Conservation (phyloP, 2,329 filamentous ascomycete species). For the Parastagonospora nodorum region DNA sequence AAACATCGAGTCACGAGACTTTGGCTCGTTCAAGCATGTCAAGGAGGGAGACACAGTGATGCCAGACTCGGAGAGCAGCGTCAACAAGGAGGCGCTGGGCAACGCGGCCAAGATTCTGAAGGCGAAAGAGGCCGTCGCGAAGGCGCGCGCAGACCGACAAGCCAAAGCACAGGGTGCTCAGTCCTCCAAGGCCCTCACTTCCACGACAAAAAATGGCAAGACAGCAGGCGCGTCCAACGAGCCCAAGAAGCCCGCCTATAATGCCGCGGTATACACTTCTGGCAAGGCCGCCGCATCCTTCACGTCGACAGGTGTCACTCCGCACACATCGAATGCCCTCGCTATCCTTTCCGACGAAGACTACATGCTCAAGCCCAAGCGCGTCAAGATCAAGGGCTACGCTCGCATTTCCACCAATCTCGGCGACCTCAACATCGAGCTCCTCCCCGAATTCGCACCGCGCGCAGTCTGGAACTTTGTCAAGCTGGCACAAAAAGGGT, state of each 20-base stretch:
- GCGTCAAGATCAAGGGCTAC: slow-evolving; percentile 89
- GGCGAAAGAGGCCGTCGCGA: slow-evolving; percentile 92
- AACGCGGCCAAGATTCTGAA: slow-evolving; percentile 81
- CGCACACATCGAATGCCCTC: slow-evolving; percentile 84
- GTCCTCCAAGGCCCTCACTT: slow-evolving; percentile 22
- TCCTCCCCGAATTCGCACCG: slow-evolving; percentile 89
- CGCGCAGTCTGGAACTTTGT: slow-evolving; percentile 98
- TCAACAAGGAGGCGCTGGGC: slow-evolving; percentile 82
- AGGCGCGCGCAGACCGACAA: slow-evolving; percentile 74
- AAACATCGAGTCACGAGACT: slow-evolving; percentile 79
- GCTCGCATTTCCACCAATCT: slow-evolving; percentile 85
- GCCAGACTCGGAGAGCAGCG: slow-evolving; percentile 68
- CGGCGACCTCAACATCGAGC: slow-evolving; percentile 84
- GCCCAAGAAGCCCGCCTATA: slow-evolving; percentile 60
- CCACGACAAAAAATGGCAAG: slow-evolving; percentile 26
- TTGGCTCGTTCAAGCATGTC: slow-evolving; percentile 87
- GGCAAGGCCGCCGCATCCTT: slow-evolving; percentile 91
- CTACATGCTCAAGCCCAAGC: slow-evolving; percentile 90
- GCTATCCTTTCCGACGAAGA: slow-evolving; percentile 91
- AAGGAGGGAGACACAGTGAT: slow-evolving; percentile 81
- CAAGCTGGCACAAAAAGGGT: slow-evolving; percentile 82
- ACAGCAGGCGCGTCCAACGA: slow-evolving; percentile 33
- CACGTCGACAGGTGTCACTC: slow-evolving; percentile 91
- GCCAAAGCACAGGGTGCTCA: slow-evolving; percentile 41
- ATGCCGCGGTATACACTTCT: slow-evolving; percentile 88